Conservation (phyloP, 2,329 filamentous ascomycete genomes). For the Fusarium newnesense region DNA sequence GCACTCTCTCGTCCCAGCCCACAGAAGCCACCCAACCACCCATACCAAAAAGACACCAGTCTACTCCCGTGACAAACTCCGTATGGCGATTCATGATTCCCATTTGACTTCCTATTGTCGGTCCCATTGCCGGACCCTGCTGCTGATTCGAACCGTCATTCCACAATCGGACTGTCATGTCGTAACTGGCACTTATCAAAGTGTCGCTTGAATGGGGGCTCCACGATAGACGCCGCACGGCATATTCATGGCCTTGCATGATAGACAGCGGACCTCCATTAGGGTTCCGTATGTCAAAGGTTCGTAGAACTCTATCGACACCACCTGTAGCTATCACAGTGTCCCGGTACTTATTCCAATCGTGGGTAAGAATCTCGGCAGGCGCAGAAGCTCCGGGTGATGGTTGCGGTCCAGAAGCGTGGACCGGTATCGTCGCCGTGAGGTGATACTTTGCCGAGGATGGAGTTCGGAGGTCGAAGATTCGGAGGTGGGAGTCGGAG, state of each 20-base stretch:
- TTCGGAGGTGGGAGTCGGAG: conserved; percentile 86
- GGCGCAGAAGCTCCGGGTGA: conserved; percentile 62
- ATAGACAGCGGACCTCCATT: conserved; percentile 76
- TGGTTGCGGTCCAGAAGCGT: conserved; percentile 68
- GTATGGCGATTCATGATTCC: conserved; percentile 93
- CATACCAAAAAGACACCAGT: conserved; percentile 96
- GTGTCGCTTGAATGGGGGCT: conserved; percentile 93
- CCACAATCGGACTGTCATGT: conserved; percentile 98
- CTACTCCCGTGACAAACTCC: conserved; percentile 94
- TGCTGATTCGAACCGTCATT: conserved; percentile 71
- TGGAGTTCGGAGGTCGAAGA: conserved; percentile 92
- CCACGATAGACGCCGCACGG: conserved; percentile 87
- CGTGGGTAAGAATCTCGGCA: conserved; percentile 88
- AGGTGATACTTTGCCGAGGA: conserved; percentile 89
- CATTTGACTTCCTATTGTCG: conserved; percentile 73
- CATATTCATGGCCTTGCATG: conserved; percentile 89
- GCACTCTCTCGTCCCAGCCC: conserved; percentile 91
- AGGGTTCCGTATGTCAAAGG: conserved; percentile 88
- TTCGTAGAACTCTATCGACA: conserved; percentile 87
- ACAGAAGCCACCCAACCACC: conserved; percentile 96
- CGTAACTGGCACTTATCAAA: conserved; percentile 89
- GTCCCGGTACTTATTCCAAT: conserved; percentile 98
- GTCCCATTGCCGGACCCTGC: conserved; percentile 49
- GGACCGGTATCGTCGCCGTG: conserved; percentile 83
- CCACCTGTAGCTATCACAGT: conserved; percentile 87